Conservation (phyloP, 1,284 basidiomycete species). For the Leccinum pseudoinsigne region DNA sequence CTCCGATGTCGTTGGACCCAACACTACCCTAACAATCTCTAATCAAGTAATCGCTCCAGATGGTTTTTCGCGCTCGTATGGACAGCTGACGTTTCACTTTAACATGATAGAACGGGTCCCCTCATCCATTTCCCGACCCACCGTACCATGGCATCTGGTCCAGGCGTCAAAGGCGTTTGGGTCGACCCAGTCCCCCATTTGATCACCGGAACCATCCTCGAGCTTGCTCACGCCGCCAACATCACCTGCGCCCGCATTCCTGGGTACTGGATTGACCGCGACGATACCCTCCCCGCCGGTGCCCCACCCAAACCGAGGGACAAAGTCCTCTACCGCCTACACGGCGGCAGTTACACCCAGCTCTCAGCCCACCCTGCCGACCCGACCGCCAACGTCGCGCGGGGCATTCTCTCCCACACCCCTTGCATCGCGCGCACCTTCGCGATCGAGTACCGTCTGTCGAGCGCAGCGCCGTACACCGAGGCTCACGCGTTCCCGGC, state of each 20-base stretch:
- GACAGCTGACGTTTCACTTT: background rate
- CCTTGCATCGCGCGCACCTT: conserved; percentile 36
- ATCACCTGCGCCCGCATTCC: conserved; percentile 34
- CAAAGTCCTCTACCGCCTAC: conserved; percentile 36
- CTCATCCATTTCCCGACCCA: conserved; percentile 19
- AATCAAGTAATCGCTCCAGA: no score
- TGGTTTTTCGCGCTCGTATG: no score
- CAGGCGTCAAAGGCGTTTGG: conserved; percentile 25
- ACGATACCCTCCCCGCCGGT: conserved; percentile 14
- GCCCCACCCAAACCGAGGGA: conserved; percentile 33
- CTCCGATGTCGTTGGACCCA: no score
- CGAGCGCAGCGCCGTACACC: conserved; percentile 27
- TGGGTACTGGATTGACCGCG: conserved; percentile 39
- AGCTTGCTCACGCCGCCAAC: conserved; percentile 18
- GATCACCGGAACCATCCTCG: conserved; percentile 19
- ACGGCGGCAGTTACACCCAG: conserved; percentile 34
- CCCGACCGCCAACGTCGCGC: conserved; percentile 26
- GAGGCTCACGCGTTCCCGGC: conserved; percentile 47
- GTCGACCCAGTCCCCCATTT: conserved; percentile 24
- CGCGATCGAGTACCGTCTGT: conserved; percentile 44
- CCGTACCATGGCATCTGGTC: conserved; percentile 16
- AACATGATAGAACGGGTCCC: conserved; percentile 17
- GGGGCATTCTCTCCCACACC: conserved; percentile 29
- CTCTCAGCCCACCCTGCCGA: conserved; percentile 30
- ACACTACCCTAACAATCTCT: no score